Evolutionary conservation across 805 yeast species (phyloP).

Genomic region (Candida peoriensis): DNA sequence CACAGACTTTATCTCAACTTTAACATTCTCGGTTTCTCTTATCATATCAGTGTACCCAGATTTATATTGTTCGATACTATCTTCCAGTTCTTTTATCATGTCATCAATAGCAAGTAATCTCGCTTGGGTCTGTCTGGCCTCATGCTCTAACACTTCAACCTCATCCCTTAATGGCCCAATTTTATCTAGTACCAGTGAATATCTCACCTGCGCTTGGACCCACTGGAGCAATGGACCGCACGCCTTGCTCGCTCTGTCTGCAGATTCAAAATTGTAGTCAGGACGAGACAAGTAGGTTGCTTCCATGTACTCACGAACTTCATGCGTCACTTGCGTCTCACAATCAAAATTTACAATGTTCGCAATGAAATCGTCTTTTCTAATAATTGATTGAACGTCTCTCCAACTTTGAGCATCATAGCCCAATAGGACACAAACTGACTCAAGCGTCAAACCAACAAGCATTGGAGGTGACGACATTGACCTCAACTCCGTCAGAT

Average conservation of each 20-base stretch:
- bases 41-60: constrained; percentile 66
- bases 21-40: constrained; percentile 72
- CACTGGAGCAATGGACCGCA: constrained; percentile 89
- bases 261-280: constrained; percentile 66
- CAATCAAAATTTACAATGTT: constrained; percentile 73
- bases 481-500: constrained; percentile 81
- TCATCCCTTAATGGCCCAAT: constrained; percentile 73
- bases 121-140: constrained; percentile 57
- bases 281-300: constrained; percentile 53
- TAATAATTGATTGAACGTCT: constrained; percentile 73
- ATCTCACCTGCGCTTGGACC: constrained; percentile 87
- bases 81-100: constrained; percentile 72
- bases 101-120: constrained; percentile 72
- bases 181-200: constrained; percentile 60
- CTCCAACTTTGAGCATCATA: constrained; percentile 66
- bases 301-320: constrained; percentile 53
- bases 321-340: constrained; percentile 48
- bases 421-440: constrained; percentile 82
- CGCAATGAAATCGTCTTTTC: constrained; percentile 83
- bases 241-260: constrained; percentile 87
- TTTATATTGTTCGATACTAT: constrained; percentile 64
- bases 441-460: constrained; percentile 78
- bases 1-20: constrained; percentile 61
- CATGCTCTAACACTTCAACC: constrained; percentile 52
- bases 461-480: constrained; percentile 90